Base-by-base conservation (phyloP, 257 asterid genomes). In the Rauvolfia tetraphylla region DNA sequence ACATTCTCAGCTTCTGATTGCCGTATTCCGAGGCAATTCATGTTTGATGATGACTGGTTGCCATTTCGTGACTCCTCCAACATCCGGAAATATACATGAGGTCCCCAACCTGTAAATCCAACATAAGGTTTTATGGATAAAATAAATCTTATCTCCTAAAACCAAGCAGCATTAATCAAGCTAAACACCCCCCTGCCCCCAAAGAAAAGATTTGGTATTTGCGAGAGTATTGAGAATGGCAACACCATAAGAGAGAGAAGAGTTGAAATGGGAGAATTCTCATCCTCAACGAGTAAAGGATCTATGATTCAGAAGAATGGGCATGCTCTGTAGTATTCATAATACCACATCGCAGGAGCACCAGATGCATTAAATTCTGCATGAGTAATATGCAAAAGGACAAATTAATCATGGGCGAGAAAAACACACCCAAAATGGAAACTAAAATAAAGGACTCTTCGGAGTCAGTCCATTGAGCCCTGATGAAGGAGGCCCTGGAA, bases 11-110 rank as follows among this genome's bases (percentile, higher is more conserved):
- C 68, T 74, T 86, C 96, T 1, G 90, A 75, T 71, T 77, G 83
- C 49, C 87, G 79, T 36, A 78, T 83, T 31, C 88, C 36, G 7
- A 87, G 92, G 79, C 75, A 80, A 41, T 71, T 31, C 33, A 56
- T 78, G 78, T 85, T 76, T 0, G 78, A 44, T 67, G 89, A 84
- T 41, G 90, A 25, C 54, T 69, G 85, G 53, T 67, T 71, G 27
- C 71, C 91, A 41, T 46, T 81, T 79, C 76, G 87, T 33, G 90
- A 84, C 72, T 90, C 96, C 1, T 89, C 96, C 84, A 94, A 81
- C 98, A 90, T 92, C 79, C 54, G 84, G 83, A 88, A 88, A 82
- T 94, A 92, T 2, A 91, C 93, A 83, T 92, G 97, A 79, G 98
- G 97, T 41, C 93, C 97, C 96, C 98, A 92, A 77, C 97, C 98